A percentile compares a stretch with the other conserved stretches of the same genome.
Evolutionary conservation across 805 yeast species (phyloP).

Genomic region (Metschnikowia amazonensis): DNA sequence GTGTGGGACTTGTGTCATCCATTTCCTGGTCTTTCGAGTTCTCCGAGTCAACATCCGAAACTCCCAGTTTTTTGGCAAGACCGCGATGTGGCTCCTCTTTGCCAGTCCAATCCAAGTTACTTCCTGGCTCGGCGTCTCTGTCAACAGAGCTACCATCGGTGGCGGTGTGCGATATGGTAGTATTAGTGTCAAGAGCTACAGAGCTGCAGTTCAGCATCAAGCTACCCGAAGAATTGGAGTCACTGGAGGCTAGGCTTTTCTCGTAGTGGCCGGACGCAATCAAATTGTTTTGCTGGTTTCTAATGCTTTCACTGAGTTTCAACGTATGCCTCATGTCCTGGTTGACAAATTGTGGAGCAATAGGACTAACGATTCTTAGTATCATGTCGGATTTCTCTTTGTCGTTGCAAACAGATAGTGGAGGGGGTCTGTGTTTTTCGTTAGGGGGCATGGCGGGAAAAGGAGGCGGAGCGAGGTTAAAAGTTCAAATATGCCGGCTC

Average conservation of each 20-base stretch:
- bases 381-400: constrained; percentile 13
- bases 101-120: not conserved
- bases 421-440: constrained; percentile 14
- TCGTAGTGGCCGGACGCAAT: constrained; percentile 14
- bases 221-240: not conserved
- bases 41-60: not conserved
- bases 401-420: constrained; percentile 13
- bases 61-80: not conserved
- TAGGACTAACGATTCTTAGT: constrained; percentile 16
- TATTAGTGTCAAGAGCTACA: not conserved
- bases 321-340: constrained; percentile 17
- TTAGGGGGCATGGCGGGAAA: constrained; percentile 10
- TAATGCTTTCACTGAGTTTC: constrained; percentile 15
- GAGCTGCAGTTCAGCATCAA: constrained; percentile 5
- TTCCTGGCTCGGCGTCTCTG: not conserved
- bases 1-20: not conserved
- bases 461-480: not conserved
- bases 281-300: constrained; percentile 17
- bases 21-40: not conserved
- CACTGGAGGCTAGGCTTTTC: not conserved
- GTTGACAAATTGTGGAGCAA: constrained; percentile 14
- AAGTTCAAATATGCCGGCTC: constrained; percentile 1
- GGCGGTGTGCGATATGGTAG: constrained; percentile 1
- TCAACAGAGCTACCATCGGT: not conserved
- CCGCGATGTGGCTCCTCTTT: not conserved